Evolutionary conservation across 208 protist species (phyloP).

Genomic region (Leishmania major): DNA sequence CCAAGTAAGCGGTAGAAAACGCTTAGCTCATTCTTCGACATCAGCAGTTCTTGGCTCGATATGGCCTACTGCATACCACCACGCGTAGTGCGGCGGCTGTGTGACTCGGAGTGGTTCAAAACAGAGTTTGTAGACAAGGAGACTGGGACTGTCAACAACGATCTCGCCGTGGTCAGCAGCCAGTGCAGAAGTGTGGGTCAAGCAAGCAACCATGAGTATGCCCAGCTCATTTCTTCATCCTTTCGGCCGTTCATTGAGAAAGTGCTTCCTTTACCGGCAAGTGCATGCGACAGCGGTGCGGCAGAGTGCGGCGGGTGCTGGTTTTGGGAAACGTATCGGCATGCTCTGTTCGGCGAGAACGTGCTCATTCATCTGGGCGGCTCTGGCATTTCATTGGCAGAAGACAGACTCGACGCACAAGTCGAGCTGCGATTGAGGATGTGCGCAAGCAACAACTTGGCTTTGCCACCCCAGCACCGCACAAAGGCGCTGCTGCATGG

Average conservation of each 20-base stretch:
- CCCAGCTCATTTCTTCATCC: constrained; percentile 50
- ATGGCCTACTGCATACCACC: constrained; percentile 6
- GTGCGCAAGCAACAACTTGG: constrained; percentile 1
- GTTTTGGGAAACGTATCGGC: constrained; percentile 80
- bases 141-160: neutral
- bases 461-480: constrained; percentile 1
- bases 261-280: constrained; percentile 30
- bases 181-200: constrained; percentile 17
- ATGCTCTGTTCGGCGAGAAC: constrained; percentile 64
- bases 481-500: constrained; percentile 27
- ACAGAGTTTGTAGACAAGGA: constrained; percentile 7
- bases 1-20: neutral
- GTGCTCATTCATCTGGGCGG: constrained; percentile 54
- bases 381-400: constrained; percentile 53
- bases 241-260: constrained; percentile 40
- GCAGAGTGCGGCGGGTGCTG: constrained; percentile 54
- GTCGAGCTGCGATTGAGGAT: constrained; percentile 33
- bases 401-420: constrained; percentile 63
- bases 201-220: constrained; percentile 27
- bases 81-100: constrained; percentile 13
- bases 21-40: neutral
- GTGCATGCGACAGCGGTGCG: neutral
- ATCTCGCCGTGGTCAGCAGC: constrained; percentile 13
- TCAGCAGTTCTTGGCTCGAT: neutral
- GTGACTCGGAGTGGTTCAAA: constrained; percentile 26